Base-by-base conservation (phyloP, 1,139 yeast species). In the Scheffersomyces illinoinensis region DNA sequence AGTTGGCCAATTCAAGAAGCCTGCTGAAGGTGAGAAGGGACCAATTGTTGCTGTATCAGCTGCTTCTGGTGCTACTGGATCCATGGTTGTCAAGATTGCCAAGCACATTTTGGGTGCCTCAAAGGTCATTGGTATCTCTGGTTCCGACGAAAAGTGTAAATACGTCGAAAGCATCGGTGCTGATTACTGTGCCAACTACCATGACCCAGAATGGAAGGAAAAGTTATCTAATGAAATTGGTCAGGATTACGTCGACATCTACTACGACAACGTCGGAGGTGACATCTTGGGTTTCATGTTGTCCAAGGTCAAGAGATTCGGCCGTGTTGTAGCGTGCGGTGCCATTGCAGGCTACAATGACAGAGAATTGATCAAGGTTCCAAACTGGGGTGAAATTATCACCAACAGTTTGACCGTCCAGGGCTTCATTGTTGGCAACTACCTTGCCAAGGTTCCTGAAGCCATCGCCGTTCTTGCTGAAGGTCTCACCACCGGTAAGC, bases 51-150 rank as follows among this genome's bases (percentile, higher is more conserved):
- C 86, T 54, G 78, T 88, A 47, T 84, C 89, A 33, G 91, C 90
- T 59, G 92, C 92, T 24, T 84, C 90, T 7, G 89, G 93, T 61
- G 91, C 91, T 33, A 88, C 88, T 48, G 92, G 93, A 39, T 78
- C 86, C n/a, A 73, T 82, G 58, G 86, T 79, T 47, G 84, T 86
- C 50, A 91, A 87, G 70, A 67, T 87, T 39, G 88, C 91, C 54
- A 78, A 85, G 62, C 75, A 83, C 57, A 69, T 85, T 17, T 76
- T 83, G 66, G 84, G 84, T 54, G 88, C 88, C 47, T 73, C 77
- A 56, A 83, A 78, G 63, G 89, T 88, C 47, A 78, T 88, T 68
- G 92, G 89, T 57, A 81, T 87, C 65, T 86, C 91, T 21, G 90
- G 92, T 60, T 83, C 88, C 20, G 76, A 74, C 18, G 88, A 79